phyloP scores from a whole-genome alignment of 495 filamentous ascomycete species.

The Neurospora sp. region DNA sequence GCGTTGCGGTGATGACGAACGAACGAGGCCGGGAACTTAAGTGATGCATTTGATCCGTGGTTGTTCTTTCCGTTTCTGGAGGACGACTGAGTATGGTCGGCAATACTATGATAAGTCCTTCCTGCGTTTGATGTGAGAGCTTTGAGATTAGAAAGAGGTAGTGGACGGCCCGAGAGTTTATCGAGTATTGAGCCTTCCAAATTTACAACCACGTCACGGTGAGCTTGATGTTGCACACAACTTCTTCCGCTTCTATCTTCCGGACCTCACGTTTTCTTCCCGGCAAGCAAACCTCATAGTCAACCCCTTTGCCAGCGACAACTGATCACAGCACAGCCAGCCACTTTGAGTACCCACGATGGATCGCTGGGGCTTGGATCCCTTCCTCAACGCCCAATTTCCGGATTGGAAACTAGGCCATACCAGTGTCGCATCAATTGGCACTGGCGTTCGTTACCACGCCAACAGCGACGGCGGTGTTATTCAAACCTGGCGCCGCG shows the following conservation, averaged over 20 bases:
- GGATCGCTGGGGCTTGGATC: background rate
- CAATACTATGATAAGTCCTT: no score
- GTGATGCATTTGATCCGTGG: background rate
- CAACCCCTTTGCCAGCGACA: background rate
- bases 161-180: background rate
- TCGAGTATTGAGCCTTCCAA: background rate
- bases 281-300: background rate
- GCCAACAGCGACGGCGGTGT: accelerated
- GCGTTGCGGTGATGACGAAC: background rate
- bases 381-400: background rate
- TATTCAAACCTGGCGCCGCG: background rate
- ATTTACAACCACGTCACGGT: background rate
- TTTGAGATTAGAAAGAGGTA: background rate
- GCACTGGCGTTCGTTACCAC: background rate
- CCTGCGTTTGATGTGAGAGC: background rate
- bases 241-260: background rate
- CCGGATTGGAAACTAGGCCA: background rate
- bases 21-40: no score
- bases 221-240: background rate
- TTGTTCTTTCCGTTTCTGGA: background rate
- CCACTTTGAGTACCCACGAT: background rate
- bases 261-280: background rate
- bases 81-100: background rate
- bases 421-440: background rate
- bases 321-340: background rate